A percentile compares a stretch with the other conserved stretches of the same genome.
phyloP scores from a whole-genome alignment of 306 rosid species.

The Vachellia collinsii region DNA sequence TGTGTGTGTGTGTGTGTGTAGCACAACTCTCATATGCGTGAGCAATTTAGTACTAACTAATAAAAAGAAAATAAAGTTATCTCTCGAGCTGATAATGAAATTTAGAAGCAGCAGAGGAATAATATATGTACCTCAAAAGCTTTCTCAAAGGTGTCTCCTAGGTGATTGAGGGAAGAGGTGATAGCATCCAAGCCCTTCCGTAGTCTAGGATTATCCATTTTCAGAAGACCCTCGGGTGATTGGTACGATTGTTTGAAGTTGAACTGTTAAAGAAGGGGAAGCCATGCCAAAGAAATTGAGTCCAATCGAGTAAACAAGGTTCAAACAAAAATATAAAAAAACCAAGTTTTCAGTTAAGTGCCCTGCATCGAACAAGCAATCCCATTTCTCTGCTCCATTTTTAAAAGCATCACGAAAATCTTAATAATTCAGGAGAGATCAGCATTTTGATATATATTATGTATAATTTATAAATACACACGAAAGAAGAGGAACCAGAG shows the following conservation, averaged over 20 bases:
- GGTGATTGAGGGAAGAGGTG: conserved; percentile 84
- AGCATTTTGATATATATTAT: neutral
- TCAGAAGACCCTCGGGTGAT: conserved; percentile 45
- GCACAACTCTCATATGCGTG: neutral
- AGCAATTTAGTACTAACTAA: conserved; percentile 4
- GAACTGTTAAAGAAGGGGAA: conserved; percentile 36
- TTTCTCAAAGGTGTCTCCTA: conserved; percentile 93
- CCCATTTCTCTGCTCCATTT: neutral
- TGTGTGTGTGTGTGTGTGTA: neutral
- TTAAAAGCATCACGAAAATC: no score
- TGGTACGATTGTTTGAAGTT: conserved; percentile 58
- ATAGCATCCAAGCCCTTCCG: conserved; percentile 82
- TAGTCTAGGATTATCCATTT: conserved; percentile 65
- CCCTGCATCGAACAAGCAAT: neutral
- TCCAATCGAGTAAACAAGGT: conserved; percentile 17
- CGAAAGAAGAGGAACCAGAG: neutral
- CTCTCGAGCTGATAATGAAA: neutral
- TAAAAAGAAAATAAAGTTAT: neutral
- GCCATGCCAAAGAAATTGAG: conserved; percentile 30
- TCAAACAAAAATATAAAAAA: neutral
- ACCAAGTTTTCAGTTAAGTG: neutral
- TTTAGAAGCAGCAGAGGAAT: neutral
- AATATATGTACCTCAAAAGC: conserved; percentile 72
- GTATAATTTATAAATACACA: neutral
- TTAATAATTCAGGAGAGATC: neutral